Conservation (phyloP, 129 eudicot species). For the Kitagawia praeruptora region DNA sequence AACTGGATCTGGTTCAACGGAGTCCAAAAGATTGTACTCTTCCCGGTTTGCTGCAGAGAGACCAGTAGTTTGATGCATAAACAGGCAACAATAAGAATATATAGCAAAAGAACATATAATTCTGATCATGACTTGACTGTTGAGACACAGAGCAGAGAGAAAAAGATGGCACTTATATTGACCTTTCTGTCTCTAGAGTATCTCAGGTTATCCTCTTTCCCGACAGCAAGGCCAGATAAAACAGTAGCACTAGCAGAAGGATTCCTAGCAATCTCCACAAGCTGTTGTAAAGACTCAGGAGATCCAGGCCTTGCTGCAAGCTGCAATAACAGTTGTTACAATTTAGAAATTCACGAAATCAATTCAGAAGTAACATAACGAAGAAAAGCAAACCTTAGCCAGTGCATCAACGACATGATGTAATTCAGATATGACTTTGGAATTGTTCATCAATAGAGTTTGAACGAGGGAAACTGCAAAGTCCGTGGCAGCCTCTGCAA, state of each 20-base stretch:
- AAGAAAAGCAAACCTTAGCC: conserved; percentile 50
- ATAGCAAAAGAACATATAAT: not conserved
- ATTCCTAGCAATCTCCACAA: conserved; percentile 77
- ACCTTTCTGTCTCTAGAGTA: conserved; percentile 80
- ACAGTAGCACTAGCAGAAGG: conserved; percentile 31
- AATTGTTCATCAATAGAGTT: conserved; percentile 54
- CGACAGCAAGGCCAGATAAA: conserved; percentile 27
- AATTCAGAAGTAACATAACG: not conserved
- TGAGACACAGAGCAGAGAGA: not conserved
- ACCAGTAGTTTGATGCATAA: conserved; percentile 16
- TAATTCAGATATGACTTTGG: conserved; percentile 73
- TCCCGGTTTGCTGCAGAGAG: conserved; percentile 48
- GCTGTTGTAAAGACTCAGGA: conserved; percentile 78
- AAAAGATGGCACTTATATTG: not conserved
- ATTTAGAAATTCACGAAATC: not conserved
- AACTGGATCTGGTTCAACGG: conserved; percentile 62
- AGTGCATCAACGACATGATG: conserved; percentile 82
- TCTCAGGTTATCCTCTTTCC: conserved; percentile 50
- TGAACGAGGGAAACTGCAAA: conserved; percentile 77
- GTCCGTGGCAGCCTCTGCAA: conserved; percentile 84
- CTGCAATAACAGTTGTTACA: conserved; percentile 24
- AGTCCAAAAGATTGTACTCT: conserved; percentile 38
- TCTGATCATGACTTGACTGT: not conserved
- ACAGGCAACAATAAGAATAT: not conserved
- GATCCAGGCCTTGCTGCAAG: conserved; percentile 94